Conservation (phyloP, 345 rosid genomes). For the Passiflora organensis region DNA sequence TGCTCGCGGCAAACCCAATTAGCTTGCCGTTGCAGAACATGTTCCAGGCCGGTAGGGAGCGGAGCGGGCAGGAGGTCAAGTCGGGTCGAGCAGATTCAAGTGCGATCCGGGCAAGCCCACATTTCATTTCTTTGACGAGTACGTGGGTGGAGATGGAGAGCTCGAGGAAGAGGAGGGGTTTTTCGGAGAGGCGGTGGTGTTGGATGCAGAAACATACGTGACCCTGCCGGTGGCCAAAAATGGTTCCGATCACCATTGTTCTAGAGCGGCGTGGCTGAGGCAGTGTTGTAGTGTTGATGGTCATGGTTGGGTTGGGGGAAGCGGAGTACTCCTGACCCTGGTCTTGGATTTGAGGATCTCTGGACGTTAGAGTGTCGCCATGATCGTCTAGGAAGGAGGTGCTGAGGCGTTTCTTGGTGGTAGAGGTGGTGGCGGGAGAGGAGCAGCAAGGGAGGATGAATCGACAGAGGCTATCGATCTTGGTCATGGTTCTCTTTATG, state of each 20-base stretch:
- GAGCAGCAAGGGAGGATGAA: constrained; percentile 62
- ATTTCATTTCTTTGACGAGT: constrained; percentile 67
- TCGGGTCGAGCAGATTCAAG: constrained; percentile 59
- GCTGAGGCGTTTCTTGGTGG: constrained; percentile 63
- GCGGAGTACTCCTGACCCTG: constrained; percentile 14
- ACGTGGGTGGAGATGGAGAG: constrained; percentile 62
- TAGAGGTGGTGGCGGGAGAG: constrained; percentile 32
- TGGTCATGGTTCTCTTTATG: constrained; percentile 35
- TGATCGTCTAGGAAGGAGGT: constrained; percentile 64
- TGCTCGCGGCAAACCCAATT: constrained; percentile 54
- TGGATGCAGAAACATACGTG: constrained; percentile 91
- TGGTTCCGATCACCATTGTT: constrained; percentile 76
- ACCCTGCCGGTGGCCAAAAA: constrained; percentile 73
- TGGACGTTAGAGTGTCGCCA: constrained; percentile 12
- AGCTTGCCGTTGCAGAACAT: constrained; percentile 64
- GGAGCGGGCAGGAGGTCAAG: constrained; percentile 42
- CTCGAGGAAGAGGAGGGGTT: constrained; percentile 69
- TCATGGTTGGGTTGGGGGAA: constrained; percentile 20
- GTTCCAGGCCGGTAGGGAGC: constrained; percentile 66
- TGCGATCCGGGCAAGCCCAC: constrained; percentile 68
- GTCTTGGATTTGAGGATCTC: constrained; percentile 4
- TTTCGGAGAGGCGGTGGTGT: constrained; percentile 62
- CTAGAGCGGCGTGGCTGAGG: constrained; percentile 52
- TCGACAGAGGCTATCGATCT: constrained; percentile 68
- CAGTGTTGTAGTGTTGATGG: neutral